Evolutionary conservation across 768 basidiomycete genomes (phyloP).

Genomic region (Serendipita indica): DNA sequence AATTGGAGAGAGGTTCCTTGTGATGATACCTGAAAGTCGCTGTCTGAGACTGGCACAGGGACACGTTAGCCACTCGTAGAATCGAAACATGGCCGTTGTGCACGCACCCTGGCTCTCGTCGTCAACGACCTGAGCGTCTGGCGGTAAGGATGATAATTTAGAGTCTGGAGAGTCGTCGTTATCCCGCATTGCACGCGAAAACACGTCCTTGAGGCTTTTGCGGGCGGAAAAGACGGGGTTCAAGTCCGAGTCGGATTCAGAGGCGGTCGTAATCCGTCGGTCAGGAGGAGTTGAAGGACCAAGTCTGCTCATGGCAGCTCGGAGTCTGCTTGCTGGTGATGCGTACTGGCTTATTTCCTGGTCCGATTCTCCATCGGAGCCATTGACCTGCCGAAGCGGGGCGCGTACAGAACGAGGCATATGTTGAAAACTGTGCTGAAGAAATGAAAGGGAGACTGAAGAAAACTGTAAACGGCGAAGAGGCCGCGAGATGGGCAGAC

Average conservation of each 20-base stretch:
- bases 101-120: background rate
- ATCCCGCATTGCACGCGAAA: constrained; percentile 2
- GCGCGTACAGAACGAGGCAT: background rate
- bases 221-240: constrained; percentile 7
- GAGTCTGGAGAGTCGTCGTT: background rate
- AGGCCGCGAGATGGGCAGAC: background rate
- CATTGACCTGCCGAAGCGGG: background rate
- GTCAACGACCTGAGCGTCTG: background rate
- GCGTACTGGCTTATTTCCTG: background rate
- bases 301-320: constrained; percentile 7
- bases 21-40: background rate
- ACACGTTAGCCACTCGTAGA: background rate
- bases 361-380: background rate
- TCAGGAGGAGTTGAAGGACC: background rate
- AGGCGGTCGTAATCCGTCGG: background rate
- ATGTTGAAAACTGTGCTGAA: background rate
- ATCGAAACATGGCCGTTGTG: background rate
- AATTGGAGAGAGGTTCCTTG: background rate
- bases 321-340: constrained; percentile 1
- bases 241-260: constrained; percentile 5
- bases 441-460: background rate
- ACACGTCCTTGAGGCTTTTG: constrained; percentile 7
- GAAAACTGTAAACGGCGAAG: background rate
- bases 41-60: constrained; percentile 6
- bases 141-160: background rate